phyloP scores from a whole-genome alignment of 768 basidiomycete genomes.

The Pluteus cervinus region DNA sequence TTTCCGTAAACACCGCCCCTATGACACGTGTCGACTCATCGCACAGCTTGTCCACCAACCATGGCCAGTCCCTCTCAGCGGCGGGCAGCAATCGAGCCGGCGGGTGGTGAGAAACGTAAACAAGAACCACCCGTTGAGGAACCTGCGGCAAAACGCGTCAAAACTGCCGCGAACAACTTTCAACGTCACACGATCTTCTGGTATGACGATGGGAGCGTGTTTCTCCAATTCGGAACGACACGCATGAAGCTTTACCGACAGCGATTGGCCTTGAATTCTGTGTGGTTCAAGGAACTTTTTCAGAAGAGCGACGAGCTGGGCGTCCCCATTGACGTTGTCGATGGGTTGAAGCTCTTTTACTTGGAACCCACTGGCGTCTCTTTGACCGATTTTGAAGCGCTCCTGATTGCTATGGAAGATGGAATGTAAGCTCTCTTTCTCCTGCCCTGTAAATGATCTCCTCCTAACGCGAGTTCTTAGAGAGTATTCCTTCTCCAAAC shows the following conservation, averaged over 20 bases:
- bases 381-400: not conserved
- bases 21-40: too few relatives aligned
- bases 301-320: not conserved
- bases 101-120: too few relatives aligned
- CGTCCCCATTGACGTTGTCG: not conserved
- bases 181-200: slow-evolving; percentile 2
- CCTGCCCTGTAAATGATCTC: not conserved
- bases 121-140: too few relatives aligned
- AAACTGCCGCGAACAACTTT: too few relatives aligned
- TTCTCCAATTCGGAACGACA: not conserved
- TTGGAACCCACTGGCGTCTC: not conserved
- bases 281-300: not conserved
- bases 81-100: too few relatives aligned
- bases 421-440: slow-evolving; percentile 1
- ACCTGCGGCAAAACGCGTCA: too few relatives aligned
- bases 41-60: too few relatives aligned
- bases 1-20: too few relatives aligned
- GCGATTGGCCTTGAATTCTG: slow-evolving; percentile 1
- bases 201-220: not conserved
- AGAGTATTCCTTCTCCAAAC: not conserved
- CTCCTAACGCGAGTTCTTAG: not conserved
- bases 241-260: not conserved
- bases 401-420: slow-evolving; percentile 3
- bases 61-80: too few relatives aligned
- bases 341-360: not conserved